Base-by-base conservation (phyloP, 2,329 filamentous ascomycete genomes). In the Ophioceras dolichostomum region DNA sequence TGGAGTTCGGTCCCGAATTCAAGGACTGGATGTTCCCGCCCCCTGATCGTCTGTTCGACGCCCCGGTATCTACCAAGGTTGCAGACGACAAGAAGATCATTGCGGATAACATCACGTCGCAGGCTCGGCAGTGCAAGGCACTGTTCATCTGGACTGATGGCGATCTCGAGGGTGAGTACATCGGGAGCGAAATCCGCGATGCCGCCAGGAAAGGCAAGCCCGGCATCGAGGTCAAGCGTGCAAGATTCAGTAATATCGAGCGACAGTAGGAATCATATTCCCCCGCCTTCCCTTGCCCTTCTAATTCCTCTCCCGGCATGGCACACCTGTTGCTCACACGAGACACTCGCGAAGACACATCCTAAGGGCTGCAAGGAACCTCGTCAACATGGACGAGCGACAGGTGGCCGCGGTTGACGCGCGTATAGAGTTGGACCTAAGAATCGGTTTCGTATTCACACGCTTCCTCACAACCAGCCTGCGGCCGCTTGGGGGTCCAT, bases 61-160 rank as follows among this genome's bases (percentile, higher is more conserved):
- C 87, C 3, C 81, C 77, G 1, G 79, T 95, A 8, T 56, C 74
- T 30, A 79, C 74, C 10, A 70, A 63, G 36, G 71, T 94, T 26
- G 22, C 21, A 5, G 45, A 88, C 76, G 79, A 88, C 51, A 93
- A 88, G 53, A 79, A 79, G 49, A 63, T 70, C 1, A 81, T 98
- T 44, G 87, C 88, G 9, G 70, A 78, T 22, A 98, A 98, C 52
- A 91, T 98, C 50, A 74, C 80, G 47, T 64, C 71, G 2, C 80
- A 94, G 56, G 89, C 91, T 14, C 71, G 71, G 42, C 71, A 73
- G 53, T 70, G 78, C n/a, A 73, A 69, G 39, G 76, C 79, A 10
- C 67, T 98, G 22, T 89, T 93, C 57, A 95, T 98, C 49, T 98
- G 91, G 91, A 98, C 91, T 1, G 91, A 98, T 68, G 96, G 91